Percentiles rank a stretch among this genome's conserved stretches.
These are phyloP conservation scores for Podaxis pistillaris DNA, from an alignment of 768 basidiomycete genomes.

Conservation along the genomic window DNA sequence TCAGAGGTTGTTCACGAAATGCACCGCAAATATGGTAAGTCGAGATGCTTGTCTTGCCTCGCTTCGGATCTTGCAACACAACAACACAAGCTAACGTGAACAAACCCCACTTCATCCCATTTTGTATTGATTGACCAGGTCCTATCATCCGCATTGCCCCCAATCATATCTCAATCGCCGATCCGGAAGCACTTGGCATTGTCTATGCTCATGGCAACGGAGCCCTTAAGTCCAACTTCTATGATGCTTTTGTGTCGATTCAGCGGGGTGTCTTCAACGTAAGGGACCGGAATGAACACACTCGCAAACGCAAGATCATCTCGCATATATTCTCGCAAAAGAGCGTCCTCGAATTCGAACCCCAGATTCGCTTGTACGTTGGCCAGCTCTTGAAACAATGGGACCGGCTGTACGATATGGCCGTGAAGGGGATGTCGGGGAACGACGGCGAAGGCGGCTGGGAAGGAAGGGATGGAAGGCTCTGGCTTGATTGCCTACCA, in stretches of 20 bases:
- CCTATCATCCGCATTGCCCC: conserved; percentile 71
- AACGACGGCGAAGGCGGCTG: conserved; percentile 64
- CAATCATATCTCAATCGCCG: conserved; percentile 73
- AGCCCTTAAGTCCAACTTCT: conserved; percentile 77
- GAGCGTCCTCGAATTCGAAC: conserved; percentile 84
- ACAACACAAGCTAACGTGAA: neutral
- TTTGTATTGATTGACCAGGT: conserved; percentile 33
- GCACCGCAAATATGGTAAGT: conserved; percentile 71
- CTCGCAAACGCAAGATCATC: conserved; percentile 89
- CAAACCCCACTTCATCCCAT: neutral
- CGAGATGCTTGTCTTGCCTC: neutral
- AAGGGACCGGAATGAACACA: conserved; percentile 73
- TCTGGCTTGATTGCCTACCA: conserved; percentile 75
- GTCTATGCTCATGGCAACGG: conserved; percentile 86
- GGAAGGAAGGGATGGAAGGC: conserved; percentile 56
- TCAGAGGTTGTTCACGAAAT: conserved; percentile 71
- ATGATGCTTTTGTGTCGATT: conserved; percentile 78
- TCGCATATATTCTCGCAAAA: conserved; percentile 85
- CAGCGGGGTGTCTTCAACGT: conserved; percentile 76
- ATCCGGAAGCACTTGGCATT: conserved; percentile 71
- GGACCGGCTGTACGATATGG: conserved; percentile 63
- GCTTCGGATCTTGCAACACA: conserved; percentile 13
- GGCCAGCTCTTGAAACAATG: conserved; percentile 64
- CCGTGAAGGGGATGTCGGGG: conserved; percentile 55
- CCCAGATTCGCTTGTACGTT: conserved; percentile 65